Base-by-base conservation (phyloP, 768 basidiomycete genomes). In the Neoboletus brunneissimus region DNA sequence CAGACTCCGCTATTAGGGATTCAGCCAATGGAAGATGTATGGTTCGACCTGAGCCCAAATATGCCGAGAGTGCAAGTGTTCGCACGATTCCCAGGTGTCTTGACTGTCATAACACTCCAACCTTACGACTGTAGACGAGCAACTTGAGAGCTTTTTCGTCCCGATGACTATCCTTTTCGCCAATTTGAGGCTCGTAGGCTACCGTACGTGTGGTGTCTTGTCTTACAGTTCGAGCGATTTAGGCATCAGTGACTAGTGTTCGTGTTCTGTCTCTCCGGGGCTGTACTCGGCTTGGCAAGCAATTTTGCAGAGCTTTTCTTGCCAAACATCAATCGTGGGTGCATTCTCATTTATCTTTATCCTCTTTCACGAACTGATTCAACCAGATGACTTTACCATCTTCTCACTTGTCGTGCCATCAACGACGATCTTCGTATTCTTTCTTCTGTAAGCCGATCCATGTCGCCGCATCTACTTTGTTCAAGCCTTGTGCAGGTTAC, bases 271-370 rank as follows among this genome's bases (percentile, higher is more conserved):
- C 67, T 79, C 55, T 69, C 73, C 18, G 76, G 76, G 15, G 76
- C 79, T 29, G 85, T 89, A 37, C 79, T 92, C 5, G 90, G 90
- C 11, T 68, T 92, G 23, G 76, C 84, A 3, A 83, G 81, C 13
- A 82, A 89, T 70, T 83, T 91, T 61, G 88, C 85, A 1, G 77
- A 55, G 48, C 67, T 85, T 44, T 91, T 91, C 70, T 75, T 90
- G 29, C 87, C 90, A 0, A 70, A 76, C 45, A 68, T 85, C 25
- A 83, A 85, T 66, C 76, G 90, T 91, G 65, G 50, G 84, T 73
- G 9, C 35, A 38, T 45, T 44, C 20, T 44, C 16, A 31, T 63
- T 16, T 51, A 34, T 41, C 51, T 50, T 41, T 50, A 20, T 34
- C 44, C 27, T 16, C 48, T 29, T 43, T 48, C 48, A 38, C 44